Percentiles rank a stretch among this genome's conserved stretches.
phyloP scores from a whole-genome alignment of 192 early-diverging fungal species.

The Piromyces sp. region DNA sequence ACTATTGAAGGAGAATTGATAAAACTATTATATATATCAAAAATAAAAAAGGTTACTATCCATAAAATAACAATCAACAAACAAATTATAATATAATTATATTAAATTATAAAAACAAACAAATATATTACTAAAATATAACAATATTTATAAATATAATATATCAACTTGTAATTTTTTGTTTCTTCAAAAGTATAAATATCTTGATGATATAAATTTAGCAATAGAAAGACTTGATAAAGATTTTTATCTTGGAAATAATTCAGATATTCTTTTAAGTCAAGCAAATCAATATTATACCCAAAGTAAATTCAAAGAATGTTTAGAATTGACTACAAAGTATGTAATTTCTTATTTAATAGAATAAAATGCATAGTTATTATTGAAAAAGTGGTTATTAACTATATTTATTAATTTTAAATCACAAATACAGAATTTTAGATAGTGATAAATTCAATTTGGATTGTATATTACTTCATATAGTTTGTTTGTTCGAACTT shows the following conservation, averaged over 20 bases:
- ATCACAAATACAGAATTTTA: conserved; percentile 40
- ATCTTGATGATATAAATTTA: conserved; percentile 18
- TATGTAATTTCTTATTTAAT: no score
- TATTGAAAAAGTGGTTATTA: no score
- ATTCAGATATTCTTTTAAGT: conserved; percentile 26
- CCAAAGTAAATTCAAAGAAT: conserved; percentile 24
- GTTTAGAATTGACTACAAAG: conserved; percentile 23
- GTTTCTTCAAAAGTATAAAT: conserved; percentile 17
- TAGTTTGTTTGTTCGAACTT: conserved; percentile 49
- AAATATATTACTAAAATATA: no score
- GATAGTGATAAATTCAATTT: conserved; percentile 35
- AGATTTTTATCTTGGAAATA: conserved; percentile 20
- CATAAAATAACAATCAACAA: no score
- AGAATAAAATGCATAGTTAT: no score
- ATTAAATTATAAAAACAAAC: no score
- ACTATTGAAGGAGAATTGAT: conserved; percentile 32
- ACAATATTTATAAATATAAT: no score
- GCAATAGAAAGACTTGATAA: conserved; percentile 14
- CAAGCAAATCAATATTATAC: conserved; percentile 33
- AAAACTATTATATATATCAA: conserved; percentile 33
- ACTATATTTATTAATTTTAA: no score
- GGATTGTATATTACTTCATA: conserved; percentile 35
- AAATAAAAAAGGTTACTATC: conserved; percentile 47
- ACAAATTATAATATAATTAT: no score
- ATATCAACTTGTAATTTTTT: no score